Percentiles rank a stretch among this genome's conserved stretches.
These are phyloP conservation scores for Fusarium burgessii DNA, from an alignment of 2,329 filamentous ascomycete genomes.

Conservation along the genomic window DNA sequence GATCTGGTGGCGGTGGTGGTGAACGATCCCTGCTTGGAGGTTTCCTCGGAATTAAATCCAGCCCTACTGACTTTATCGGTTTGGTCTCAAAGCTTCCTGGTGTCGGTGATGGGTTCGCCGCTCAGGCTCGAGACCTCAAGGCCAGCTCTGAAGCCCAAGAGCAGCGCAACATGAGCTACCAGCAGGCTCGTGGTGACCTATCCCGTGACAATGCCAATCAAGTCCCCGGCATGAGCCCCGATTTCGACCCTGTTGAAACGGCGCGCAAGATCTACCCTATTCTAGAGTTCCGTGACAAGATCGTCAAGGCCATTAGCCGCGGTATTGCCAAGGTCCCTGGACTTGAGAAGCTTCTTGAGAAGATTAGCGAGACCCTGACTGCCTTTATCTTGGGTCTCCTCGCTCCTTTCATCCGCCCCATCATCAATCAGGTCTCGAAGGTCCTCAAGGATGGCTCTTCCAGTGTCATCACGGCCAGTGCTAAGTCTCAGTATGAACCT, in stretches of 20 bases:
- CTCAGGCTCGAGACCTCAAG: slow-evolving; percentile 74
- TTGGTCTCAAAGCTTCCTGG: slow-evolving; percentile 82
- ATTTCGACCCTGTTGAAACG: slow-evolving; percentile 83
- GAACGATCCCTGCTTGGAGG: slow-evolving; percentile 53
- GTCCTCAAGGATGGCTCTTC: slow-evolving; percentile 88
- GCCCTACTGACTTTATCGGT: slow-evolving; percentile 72
- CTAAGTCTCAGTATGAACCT: slow-evolving; percentile 80
- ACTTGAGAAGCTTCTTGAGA: slow-evolving; percentile 89
- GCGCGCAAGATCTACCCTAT: slow-evolving; percentile 92
- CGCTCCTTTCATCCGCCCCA: slow-evolving; percentile 89
- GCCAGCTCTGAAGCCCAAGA: slow-evolving; percentile 72
- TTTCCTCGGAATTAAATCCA: slow-evolving; percentile 55
- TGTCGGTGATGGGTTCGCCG: slow-evolving; percentile 72
- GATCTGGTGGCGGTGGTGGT: slow-evolving; percentile 50
- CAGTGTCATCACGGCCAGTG: slow-evolving; percentile 74
- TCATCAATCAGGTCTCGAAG: slow-evolving; percentile 89
- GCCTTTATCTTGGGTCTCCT: slow-evolving; percentile 92
- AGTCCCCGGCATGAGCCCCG: slow-evolving; percentile 79
- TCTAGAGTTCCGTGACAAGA: slow-evolving; percentile 90
- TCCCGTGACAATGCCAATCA: slow-evolving; percentile 64
- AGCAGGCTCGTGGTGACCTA: slow-evolving; percentile 51
- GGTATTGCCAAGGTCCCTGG: slow-evolving; percentile 94
- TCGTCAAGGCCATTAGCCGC: slow-evolving; percentile 86
- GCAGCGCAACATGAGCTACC: slow-evolving; percentile 60
- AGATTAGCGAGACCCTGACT: slow-evolving; percentile 92